Evolutionary conservation across 495 filamentous ascomycete species (phyloP).

Genomic region (Cudoniella acicularis): DNA sequence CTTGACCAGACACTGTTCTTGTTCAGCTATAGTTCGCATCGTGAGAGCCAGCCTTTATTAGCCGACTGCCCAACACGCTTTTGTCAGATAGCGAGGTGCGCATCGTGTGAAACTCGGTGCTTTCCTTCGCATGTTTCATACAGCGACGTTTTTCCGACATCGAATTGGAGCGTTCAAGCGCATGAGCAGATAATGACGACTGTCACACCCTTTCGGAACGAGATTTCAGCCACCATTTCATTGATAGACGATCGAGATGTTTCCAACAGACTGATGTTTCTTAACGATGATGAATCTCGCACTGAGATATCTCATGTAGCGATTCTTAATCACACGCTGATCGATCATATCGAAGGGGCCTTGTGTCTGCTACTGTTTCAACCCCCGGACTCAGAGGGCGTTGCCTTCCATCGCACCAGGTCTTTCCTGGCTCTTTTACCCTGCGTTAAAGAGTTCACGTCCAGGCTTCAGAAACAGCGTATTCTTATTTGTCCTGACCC

Average conservation of each 20-base stretch:
- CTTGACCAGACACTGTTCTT: slow-evolving; percentile 19
- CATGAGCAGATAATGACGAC: slow-evolving; percentile 15
- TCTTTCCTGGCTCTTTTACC: slow-evolving; percentile 3
- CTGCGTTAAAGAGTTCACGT: not conserved
- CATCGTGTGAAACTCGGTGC: not conserved
- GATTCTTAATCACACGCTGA: slow-evolving; percentile 9
- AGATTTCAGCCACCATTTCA: not conserved
- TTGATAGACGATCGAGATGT: slow-evolving; percentile 1
- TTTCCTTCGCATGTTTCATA: slow-evolving; percentile 7
- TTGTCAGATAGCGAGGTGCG: slow-evolving; percentile 1
- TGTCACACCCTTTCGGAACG: slow-evolving; percentile 9
- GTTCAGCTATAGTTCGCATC: slow-evolving; percentile 7
- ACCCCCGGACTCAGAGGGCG: not conserved
- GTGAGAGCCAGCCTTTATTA: not conserved
- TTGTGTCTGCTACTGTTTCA: slow-evolving; percentile 11
- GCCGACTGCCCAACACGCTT: slow-evolving; percentile 10
- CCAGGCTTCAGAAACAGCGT: slow-evolving; percentile 1
- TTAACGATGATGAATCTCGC: not conserved
- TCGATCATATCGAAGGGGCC: slow-evolving; percentile 2
- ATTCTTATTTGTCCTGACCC: slow-evolving; percentile 3
- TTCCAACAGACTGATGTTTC: slow-evolving; percentile 1
- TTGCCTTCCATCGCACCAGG: not conserved
- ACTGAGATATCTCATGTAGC: slow-evolving; percentile 10
- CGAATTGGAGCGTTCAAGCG: slow-evolving; percentile 1
- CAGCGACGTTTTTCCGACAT: not conserved